Conservation (phyloP, 1,284 basidiomycete genomes). For the Tremellales sp. region DNA sequence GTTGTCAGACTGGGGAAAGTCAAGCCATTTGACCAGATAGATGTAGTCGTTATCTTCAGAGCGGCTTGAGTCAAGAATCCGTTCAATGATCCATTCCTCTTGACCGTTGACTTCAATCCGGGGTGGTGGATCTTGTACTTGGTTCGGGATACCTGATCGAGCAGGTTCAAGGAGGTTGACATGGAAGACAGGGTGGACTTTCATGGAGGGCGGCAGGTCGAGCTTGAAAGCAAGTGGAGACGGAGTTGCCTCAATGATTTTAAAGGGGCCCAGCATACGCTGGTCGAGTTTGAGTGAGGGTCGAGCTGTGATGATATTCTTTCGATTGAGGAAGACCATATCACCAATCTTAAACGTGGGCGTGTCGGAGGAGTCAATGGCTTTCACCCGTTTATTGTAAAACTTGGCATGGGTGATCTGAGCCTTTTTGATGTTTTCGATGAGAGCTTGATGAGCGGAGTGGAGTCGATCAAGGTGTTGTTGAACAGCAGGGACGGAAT, state of each 20-base stretch:
- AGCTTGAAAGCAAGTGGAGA: slow-evolving; percentile 26
- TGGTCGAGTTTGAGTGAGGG: slow-evolving; percentile 50
- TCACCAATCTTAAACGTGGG: slow-evolving; percentile 25
- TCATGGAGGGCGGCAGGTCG: slow-evolving; percentile 37
- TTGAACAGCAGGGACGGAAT: background rate
- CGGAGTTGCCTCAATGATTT: slow-evolving; percentile 4
- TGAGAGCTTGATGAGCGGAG: background rate
- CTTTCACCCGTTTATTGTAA: too few relatives aligned
- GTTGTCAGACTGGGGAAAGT: slow-evolving; percentile 1
- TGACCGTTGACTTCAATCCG: slow-evolving; percentile 24
- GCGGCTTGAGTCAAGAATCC: slow-evolving; percentile 5
- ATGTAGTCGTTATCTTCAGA: slow-evolving; percentile 3
- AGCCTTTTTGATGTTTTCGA: background rate
- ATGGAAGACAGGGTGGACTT: slow-evolving; percentile 51
- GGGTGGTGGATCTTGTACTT: slow-evolving; percentile 28
- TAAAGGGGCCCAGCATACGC: slow-evolving; percentile 48
- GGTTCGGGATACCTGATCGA: slow-evolving; percentile 20
- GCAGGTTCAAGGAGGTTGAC: slow-evolving; percentile 40
- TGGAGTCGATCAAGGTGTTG: slow-evolving; percentile 5
- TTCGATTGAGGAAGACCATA: slow-evolving; percentile 44
- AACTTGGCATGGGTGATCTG: background rate
- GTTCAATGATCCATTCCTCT: slow-evolving; percentile 4
- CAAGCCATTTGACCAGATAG: slow-evolving; percentile 9
- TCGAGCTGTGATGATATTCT: slow-evolving; percentile 46
- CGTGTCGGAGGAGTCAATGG: background rate